Percentiles rank a stretch among this genome's conserved stretches.
Evolutionary conservation across 345 rosid genomes (phyloP).

Genomic region (Brassica nigra): DNA sequence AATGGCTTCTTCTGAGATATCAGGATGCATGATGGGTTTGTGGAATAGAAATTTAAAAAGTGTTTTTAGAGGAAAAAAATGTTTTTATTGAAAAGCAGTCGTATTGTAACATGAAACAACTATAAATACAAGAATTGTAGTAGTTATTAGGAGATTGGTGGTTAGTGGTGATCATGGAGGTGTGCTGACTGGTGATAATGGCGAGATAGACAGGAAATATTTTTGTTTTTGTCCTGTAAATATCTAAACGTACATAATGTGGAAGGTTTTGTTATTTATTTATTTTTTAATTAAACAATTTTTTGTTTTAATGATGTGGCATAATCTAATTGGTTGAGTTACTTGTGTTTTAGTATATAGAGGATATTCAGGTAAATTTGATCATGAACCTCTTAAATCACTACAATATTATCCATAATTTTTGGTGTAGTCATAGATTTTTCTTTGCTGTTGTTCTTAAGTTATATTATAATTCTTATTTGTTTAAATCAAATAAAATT

Average conservation of each 20-base stretch:
- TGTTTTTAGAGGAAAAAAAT: background rate
- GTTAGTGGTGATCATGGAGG: background rate
- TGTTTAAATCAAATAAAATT: background rate
- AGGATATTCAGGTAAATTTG: background rate
- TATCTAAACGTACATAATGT: background rate
- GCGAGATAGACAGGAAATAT: background rate
- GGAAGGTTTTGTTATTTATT: background rate
- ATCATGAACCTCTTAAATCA: background rate
- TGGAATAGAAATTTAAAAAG: background rate
- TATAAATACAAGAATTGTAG: background rate
- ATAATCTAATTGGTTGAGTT: background rate
- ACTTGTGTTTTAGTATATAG: background rate
- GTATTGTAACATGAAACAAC: background rate
- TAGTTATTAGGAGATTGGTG: background rate
- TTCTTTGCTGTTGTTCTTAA: background rate
- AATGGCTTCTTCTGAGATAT: background rate
- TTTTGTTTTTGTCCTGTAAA: background rate
- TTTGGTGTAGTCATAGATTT: background rate
- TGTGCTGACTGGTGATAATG: background rate
- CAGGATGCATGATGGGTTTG: background rate
- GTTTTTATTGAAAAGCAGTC: background rate
- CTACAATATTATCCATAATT: background rate
- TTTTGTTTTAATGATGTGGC: background rate
- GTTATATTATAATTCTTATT: too few relatives aligned
- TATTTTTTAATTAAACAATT: background rate